These are phyloP conservation scores for Daldinia concentrica DNA, from an alignment of 495 filamentous ascomycete genomes.

Conservation along the genomic window DNA sequence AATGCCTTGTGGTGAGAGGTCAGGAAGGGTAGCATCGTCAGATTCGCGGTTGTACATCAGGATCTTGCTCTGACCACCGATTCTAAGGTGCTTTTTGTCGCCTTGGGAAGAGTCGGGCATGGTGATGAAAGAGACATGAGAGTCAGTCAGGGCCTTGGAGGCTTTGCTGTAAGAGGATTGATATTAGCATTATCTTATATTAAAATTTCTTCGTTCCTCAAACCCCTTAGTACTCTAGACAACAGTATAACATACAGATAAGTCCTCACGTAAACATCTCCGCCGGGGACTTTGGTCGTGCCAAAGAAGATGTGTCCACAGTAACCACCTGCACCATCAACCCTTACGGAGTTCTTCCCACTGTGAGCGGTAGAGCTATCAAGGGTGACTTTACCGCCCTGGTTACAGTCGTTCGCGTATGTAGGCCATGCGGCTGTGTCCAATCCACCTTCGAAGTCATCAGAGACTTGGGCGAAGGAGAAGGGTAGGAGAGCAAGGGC, in stretches of 20 bases:
- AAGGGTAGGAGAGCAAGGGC: constrained; percentile 57
- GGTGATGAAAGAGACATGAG: constrained; percentile 68
- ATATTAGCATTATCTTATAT: constrained; percentile 41
- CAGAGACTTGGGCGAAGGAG: constrained; percentile 60
- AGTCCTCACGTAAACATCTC: constrained; percentile 64
- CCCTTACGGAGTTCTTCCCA: constrained; percentile 65
- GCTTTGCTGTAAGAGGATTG: constrained; percentile 54
- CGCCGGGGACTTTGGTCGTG: constrained; percentile 62
- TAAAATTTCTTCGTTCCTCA: not conserved
- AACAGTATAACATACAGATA: constrained; percentile 56
- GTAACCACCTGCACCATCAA: constrained; percentile 63
- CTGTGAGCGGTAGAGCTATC: constrained; percentile 61
- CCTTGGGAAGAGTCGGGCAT: constrained; percentile 66
- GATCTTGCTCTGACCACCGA: constrained; percentile 65
- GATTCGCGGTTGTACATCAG: constrained; percentile 69
- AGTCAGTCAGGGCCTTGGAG: constrained; percentile 60
- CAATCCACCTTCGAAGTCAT: constrained; percentile 64
- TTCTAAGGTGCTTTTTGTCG: constrained; percentile 64
- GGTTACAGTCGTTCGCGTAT: constrained; percentile 65
- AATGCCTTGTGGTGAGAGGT: constrained; percentile 65
- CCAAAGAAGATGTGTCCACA: constrained; percentile 70
- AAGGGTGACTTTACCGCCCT: constrained; percentile 63
- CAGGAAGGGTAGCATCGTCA: constrained; percentile 68
- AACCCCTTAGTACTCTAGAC: not conserved
- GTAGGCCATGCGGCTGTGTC: constrained; percentile 62